These are phyloP conservation scores for Castanea mollissima DNA, from an alignment of 306 rosid genomes.

Conservation along the genomic window DNA sequence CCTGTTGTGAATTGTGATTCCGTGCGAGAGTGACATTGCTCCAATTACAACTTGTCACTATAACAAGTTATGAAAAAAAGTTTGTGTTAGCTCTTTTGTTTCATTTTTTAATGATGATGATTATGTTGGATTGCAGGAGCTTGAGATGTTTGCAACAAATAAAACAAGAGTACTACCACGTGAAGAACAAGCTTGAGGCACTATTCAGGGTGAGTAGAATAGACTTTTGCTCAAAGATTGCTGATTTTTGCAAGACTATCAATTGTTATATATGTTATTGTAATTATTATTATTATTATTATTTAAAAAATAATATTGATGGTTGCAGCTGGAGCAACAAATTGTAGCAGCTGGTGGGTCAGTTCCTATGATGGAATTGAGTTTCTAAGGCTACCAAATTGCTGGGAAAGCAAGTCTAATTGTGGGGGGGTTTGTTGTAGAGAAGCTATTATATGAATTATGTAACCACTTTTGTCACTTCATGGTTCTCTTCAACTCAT, in stretches of 20 bases:
- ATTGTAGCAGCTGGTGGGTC: conserved; percentile 94
- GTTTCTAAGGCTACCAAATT: conserved; percentile 37
- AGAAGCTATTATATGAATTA: conserved; percentile 33
- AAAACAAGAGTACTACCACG: conserved; percentile 75
- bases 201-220: conserved; percentile 61
- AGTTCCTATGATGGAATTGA: conserved; percentile 59
- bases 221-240: not conserved
- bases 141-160: conserved; percentile 83
- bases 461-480: conserved; percentile 31
- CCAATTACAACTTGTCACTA: too few relatives aligned
- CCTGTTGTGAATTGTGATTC: too few relatives aligned
- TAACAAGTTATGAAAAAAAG: too few relatives aligned
- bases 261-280: not conserved
- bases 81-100: not conserved
- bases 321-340: conserved; percentile 87
- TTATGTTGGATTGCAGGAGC: conserved; percentile 52
- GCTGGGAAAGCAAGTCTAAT: conserved; percentile 10
- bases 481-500: conserved; percentile 37
- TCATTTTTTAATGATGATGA: conserved; percentile 10
- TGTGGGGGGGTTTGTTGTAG: conserved; percentile 38
- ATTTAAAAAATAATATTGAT: not conserved
- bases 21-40: too few relatives aligned
- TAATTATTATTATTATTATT: not conserved
- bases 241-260: not conserved
- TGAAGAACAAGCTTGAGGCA: conserved; percentile 83